phyloP scores from a whole-genome alignment of 1,139 yeast species.

The Blastobotrys buckinghamii region DNA sequence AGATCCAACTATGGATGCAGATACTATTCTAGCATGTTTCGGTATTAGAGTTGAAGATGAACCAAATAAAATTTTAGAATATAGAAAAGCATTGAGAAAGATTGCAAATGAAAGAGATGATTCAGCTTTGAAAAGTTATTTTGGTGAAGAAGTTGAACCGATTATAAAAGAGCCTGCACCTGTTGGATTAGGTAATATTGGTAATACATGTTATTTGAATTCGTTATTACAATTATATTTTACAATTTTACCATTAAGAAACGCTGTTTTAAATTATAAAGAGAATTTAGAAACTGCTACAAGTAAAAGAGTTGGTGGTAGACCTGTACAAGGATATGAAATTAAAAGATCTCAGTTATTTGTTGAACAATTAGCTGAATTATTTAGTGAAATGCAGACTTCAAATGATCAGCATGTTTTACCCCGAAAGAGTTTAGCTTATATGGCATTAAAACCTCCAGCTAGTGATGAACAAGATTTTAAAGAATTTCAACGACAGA shows the following conservation, averaged over 20 bases:
- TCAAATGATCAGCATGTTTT: constrained; percentile 60
- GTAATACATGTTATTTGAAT: constrained; percentile 91
- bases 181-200: constrained; percentile 87
- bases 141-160: neutral
- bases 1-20: constrained; percentile 26
- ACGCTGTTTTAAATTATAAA: constrained; percentile 53
- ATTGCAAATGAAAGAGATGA: constrained; percentile 16
- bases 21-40: constrained; percentile 27
- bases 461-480: constrained; percentile 16
- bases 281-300: constrained; percentile 24
- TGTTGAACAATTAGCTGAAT: constrained; percentile 58
- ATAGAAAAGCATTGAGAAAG: constrained; percentile 32
- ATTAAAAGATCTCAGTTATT: constrained; percentile 78
- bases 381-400: constrained; percentile 65
- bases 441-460: constrained; percentile 61
- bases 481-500: constrained; percentile 4
- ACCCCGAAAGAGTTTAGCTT: constrained; percentile 82
- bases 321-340: constrained; percentile 67
- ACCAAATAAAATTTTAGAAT: constrained; percentile 27
- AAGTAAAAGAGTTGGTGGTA: constrained; percentile 61
- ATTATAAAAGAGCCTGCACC: constrained; percentile 44
- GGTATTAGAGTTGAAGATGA: constrained; percentile 30
- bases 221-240: constrained; percentile 86
- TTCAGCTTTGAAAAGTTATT: neutral
- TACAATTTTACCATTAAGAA: constrained; percentile 74